phyloP scores from a whole-genome alignment of 192 early-diverging fungal species.

The Coemansia sp. region DNA sequence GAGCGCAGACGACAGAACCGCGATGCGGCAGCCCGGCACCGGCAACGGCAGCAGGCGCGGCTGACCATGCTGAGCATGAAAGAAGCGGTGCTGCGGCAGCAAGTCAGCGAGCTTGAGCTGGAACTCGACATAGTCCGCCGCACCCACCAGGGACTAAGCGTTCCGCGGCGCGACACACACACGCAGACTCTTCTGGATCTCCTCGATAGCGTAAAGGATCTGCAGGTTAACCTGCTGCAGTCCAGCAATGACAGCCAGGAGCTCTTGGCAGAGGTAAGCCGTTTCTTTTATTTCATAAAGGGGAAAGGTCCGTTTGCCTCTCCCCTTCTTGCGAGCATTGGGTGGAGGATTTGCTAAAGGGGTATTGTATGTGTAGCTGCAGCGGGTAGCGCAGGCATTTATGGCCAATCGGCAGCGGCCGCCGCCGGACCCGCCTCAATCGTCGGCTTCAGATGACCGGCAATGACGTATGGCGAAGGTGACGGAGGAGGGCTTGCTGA shows the following conservation, averaged over 20 bases:
- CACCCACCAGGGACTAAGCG: slow-evolving; percentile 12
- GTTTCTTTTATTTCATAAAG: too few species aligned
- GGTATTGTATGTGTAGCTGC: slow-evolving; percentile 2
- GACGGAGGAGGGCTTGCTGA: too few species aligned
- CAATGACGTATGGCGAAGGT: too few species aligned
- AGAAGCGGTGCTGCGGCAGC: slow-evolving; percentile 38
- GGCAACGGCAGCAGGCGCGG: slow-evolving; percentile 33
- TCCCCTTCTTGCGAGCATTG: too few species aligned
- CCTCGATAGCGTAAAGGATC: slow-evolving; percentile 9
- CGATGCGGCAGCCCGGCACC: slow-evolving; percentile 44
- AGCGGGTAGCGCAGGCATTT: not conserved
- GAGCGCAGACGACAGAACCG: slow-evolving; percentile 38
- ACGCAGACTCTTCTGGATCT: slow-evolving; percentile 23
- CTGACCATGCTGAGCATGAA: slow-evolving; percentile 14
- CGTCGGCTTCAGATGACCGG: too few species aligned
- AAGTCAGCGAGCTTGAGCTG: slow-evolving; percentile 27
- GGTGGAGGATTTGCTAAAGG: too few species aligned
- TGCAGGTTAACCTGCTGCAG: slow-evolving; percentile 12
- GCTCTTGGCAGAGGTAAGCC: slow-evolving; percentile 17
- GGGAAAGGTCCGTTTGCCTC: too few species aligned
- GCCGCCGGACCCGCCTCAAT: too few species aligned
- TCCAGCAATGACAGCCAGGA: slow-evolving; percentile 5
- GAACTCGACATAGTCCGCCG: slow-evolving; percentile 18
- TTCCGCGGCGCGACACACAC: slow-evolving; percentile 20
- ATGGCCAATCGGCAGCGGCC: too few species aligned